phyloP scores from a whole-genome alignment of 352 stramenopile genomes.

The Phytophthora aleatoria region DNA sequence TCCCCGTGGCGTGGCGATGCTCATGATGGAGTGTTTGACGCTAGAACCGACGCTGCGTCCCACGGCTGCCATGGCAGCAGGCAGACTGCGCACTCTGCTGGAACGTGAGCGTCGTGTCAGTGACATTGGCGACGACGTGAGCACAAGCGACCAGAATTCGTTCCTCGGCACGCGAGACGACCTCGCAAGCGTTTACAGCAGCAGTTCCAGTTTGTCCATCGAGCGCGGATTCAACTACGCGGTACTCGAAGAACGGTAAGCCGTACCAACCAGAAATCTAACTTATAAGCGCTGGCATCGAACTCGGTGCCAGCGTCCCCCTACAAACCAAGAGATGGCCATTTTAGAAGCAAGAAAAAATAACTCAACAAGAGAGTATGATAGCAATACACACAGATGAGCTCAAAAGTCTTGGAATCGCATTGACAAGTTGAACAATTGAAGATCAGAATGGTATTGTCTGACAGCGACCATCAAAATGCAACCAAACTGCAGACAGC shows the following conservation, averaged over 20 bases:
- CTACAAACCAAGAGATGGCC: conserved; percentile 13
- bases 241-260: conserved; percentile 34
- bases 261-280: conserved; percentile 20
- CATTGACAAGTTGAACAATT: too few relatives aligned
- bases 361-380: too few relatives aligned
- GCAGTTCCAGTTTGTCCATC: conserved; percentile 33
- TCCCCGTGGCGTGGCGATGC: conserved; percentile 41
- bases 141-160: conserved; percentile 41
- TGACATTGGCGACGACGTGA: conserved; percentile 53
- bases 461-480: neutral
- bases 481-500: neutral
- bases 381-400: too few relatives aligned
- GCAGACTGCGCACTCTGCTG: conserved; percentile 48
- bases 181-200: conserved; percentile 30
- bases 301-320: conserved; percentile 11
- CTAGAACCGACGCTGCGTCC: conserved; percentile 53
- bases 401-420: too few relatives aligned
- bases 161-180: conserved; percentile 43
- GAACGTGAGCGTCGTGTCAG: conserved; percentile 56
- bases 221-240: conserved; percentile 42
- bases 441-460: too few relatives aligned
- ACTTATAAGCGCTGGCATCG: conserved; percentile 37
- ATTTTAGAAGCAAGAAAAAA: neutral
- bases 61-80: conserved; percentile 39
- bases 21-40: conserved; percentile 63